phyloP scores from a whole-genome alignment of 2,329 filamentous ascomycete species.

The Cytospora piceicola region DNA sequence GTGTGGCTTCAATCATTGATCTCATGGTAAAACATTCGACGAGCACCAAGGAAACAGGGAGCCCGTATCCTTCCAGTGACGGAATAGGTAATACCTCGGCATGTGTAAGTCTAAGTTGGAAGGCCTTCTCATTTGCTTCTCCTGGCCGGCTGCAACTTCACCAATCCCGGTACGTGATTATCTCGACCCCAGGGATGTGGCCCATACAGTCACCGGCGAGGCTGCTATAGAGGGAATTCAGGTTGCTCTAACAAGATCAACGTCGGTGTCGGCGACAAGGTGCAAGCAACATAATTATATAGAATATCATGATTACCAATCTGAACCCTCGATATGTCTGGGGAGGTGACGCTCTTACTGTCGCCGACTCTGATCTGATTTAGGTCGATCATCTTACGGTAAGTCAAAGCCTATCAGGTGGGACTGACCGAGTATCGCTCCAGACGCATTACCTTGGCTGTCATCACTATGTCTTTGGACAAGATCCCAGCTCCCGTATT shows the following conservation, averaged over 20 bases:
- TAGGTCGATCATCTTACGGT: constrained; percentile 56
- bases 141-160: too few relatives aligned
- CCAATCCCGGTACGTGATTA: constrained; percentile 28
- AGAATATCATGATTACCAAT: constrained; percentile 59
- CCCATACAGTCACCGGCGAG: constrained; percentile 61
- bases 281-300: constrained; percentile 62
- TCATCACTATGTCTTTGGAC: constrained; percentile 63
- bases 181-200: constrained; percentile 57
- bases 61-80: too few relatives aligned
- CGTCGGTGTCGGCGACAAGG: constrained; percentile 54
- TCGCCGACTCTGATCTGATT: constrained; percentile 40
- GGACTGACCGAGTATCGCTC: too few relatives aligned
- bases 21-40: too few relatives aligned
- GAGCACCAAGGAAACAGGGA: too few relatives aligned
- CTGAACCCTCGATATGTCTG: constrained; percentile 48
- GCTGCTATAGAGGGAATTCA: constrained; percentile 54
- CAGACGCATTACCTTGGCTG: constrained; percentile 60
- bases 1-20: too few relatives aligned
- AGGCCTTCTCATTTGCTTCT: too few relatives aligned
- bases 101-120: too few relatives aligned
- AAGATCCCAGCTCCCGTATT: constrained; percentile 54
- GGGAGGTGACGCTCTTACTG: constrained; percentile 19
- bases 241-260: constrained; percentile 60
- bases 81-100: too few relatives aligned
- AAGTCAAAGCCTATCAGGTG: too few relatives aligned